Conservation (phyloP, 495 filamentous ascomycete genomes). For the Aspergillus carlsbadensis region DNA sequence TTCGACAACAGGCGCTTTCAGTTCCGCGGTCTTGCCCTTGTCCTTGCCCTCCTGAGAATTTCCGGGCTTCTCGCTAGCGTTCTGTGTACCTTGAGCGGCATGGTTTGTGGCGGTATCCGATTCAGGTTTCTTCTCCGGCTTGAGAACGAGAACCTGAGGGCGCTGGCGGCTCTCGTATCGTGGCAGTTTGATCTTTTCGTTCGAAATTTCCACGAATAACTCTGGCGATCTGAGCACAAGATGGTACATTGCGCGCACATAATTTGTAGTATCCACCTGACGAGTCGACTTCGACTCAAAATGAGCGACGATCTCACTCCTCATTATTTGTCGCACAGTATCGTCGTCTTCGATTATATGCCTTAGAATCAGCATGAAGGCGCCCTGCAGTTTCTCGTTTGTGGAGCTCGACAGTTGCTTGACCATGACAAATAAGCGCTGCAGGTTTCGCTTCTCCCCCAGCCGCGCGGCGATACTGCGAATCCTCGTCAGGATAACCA, state of each 20-base stretch:
- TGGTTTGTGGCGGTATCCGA: slow-evolving; percentile 22
- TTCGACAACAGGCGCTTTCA: slow-evolving; percentile 83
- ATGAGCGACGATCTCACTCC: slow-evolving; percentile 77
- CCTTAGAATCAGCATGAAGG: slow-evolving; percentile 83
- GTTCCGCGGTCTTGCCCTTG: slow-evolving; percentile 61
- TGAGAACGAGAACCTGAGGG: slow-evolving; percentile 58
- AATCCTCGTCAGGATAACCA: slow-evolving; percentile 86
- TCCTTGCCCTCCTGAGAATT: slow-evolving; percentile 50
- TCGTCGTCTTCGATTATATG: slow-evolving; percentile 94
- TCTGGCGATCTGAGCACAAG: slow-evolving; percentile 80
- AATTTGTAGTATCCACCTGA: slow-evolving; percentile 66
- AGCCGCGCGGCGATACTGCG: slow-evolving; percentile 71
- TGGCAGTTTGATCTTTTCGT: slow-evolving; percentile 74
- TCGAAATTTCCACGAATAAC: slow-evolving; percentile 86
- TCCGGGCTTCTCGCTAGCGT: slow-evolving; percentile 26
- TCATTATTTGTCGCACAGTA: slow-evolving; percentile 88
- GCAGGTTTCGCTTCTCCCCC: slow-evolving; percentile 83
- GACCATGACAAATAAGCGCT: slow-evolving; percentile 89
- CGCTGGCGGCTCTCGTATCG: slow-evolving; percentile 59
- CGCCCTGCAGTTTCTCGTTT: slow-evolving; percentile 71
- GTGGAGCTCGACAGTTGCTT: slow-evolving; percentile 81
- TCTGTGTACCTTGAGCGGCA: slow-evolving; percentile 28
- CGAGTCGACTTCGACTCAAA: slow-evolving; percentile 65
- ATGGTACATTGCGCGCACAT: slow-evolving; percentile 76
- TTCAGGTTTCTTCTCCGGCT: slow-evolving; percentile 45